Conservation (phyloP, 2,329 filamentous ascomycete genomes). For the Periconia digitata region DNA sequence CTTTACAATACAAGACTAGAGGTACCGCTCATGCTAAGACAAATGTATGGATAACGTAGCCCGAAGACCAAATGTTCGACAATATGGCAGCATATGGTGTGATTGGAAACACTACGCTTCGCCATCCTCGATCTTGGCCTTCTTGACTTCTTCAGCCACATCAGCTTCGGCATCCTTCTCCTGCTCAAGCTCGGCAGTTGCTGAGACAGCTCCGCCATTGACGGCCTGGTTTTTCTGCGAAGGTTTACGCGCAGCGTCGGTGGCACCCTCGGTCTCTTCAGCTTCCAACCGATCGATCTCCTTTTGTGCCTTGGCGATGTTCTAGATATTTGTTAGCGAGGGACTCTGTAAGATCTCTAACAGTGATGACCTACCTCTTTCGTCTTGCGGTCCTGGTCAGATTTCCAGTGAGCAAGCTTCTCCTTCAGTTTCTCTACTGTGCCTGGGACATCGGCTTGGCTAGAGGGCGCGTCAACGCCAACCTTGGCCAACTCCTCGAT, state of each 20-base stretch:
- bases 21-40: slow-evolving; percentile 17
- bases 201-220: slow-evolving; percentile 53
- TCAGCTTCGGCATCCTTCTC: slow-evolving; percentile 63
- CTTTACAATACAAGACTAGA: not conserved
- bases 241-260: slow-evolving; percentile 58
- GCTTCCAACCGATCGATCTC: slow-evolving; percentile 82
- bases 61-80: slow-evolving; percentile 4
- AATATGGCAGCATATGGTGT: not conserved
- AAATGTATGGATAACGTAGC: slow-evolving; percentile 1
- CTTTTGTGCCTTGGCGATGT: slow-evolving; percentile 94
- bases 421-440: slow-evolving; percentile 87
- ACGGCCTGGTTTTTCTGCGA: slow-evolving; percentile 54
- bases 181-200: slow-evolving; percentile 57
- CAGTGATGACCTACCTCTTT: slow-evolving; percentile 70
- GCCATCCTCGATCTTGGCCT: slow-evolving; percentile 61
- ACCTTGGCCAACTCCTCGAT: slow-evolving; percentile 87
- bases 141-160: slow-evolving; percentile 61
- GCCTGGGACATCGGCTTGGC: slow-evolving; percentile 75
- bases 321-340: slow-evolving; percentile 58
- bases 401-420: slow-evolving; percentile 90
- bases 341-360: not conserved
- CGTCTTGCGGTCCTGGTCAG: slow-evolving; percentile 85
- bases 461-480: slow-evolving; percentile 85
- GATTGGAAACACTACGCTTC: slow-evolving; percentile 20
- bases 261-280: slow-evolving; percentile 64